Evolutionary conservation across 163 green algal species (phyloP), one percentile per base, ranked within the genome.

Genomic region (Trebouxiophyceae sp.): DNA sequence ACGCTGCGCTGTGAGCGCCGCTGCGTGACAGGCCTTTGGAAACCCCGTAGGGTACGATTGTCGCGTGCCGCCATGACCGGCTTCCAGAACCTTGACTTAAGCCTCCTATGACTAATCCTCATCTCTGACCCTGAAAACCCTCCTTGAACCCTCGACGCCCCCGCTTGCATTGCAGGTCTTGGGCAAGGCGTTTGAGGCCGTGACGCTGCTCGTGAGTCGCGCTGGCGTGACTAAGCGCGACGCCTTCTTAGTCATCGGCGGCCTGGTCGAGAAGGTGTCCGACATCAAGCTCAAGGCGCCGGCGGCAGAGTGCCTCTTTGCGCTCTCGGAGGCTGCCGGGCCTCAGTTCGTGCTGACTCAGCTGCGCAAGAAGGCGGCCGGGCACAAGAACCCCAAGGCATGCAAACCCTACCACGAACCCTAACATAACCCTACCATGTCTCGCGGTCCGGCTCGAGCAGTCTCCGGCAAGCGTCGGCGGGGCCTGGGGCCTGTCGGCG

Each of bases 331-430:
- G 76, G 84, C 84, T 0, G 69, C 95, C 3, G 89, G 92, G 1
- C 92, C 90, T 4, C 77, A 85, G 54, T 95, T 95, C 64, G 77
- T 97, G 33, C 81, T 85, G 54, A 67, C 74, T 27, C 75, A 89
- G 69, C 76, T 96, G 62, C 85, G 95, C 78, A 87, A 89, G 67
- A 83, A 86, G 57, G 83, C 89, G 2, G 79, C 76, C 0, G 76
- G 60, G 8, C 85, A 96, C 77, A 98, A 96, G 79, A 97, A 96
- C 72, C 93, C 93, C 50, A 98, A 97, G 80, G 89, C 85, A n/a
- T n/a, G n/a, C n/a, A n/a, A n/a, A n/a, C n/a, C n/a, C n/a, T n/a
- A n/a, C n/a, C n/a, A n/a, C n/a, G n/a, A n/a, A n/a, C n/a, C n/a
- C n/a, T n/a, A n/a, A n/a, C n/a, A n/a, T n/a, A n/a, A n/a, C n/a